Conservation (phyloP, 257 asterid genomes). For the Solanum megistacrolobum region DNA sequence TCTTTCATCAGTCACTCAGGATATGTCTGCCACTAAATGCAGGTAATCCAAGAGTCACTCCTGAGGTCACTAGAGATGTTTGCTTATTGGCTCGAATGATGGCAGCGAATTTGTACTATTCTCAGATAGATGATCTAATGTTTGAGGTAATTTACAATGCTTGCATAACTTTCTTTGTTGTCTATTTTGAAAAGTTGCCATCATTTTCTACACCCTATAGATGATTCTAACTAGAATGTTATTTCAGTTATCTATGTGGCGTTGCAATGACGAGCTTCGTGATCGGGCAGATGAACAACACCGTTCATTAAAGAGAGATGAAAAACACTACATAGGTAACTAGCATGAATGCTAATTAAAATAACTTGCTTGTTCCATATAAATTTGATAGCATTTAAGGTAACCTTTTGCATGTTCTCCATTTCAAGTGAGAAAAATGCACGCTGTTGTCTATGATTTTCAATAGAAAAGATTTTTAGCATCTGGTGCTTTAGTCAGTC, state of each 20-base stretch:
- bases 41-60: slow-evolving; percentile 50
- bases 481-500: background rate
- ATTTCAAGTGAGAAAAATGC: background rate
- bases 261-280: slow-evolving; percentile 45
- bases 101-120: slow-evolving; percentile 67
- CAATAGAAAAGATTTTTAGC: background rate
- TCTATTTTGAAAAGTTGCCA: background rate
- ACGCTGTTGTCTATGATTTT: background rate
- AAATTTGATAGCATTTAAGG: background rate
- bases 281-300: slow-evolving; percentile 24
- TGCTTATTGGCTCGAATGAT: slow-evolving; percentile 46
- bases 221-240: background rate
- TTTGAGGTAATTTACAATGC: slow-evolving; percentile 53
- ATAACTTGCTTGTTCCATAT: background rate
- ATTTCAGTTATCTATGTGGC: slow-evolving; percentile 45
- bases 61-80: slow-evolving; percentile 47
- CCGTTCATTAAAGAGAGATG: slow-evolving; percentile 22
- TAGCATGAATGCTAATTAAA: background rate
- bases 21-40: background rate
- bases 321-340: slow-evolving; percentile 40
- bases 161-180: background rate
- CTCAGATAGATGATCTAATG: slow-evolving; percentile 93
- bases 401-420: background rate
- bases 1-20: background rate
- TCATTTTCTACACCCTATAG: background rate